These are phyloP conservation scores for Torrubiella hemipterigena DNA, from an alignment of 2,329 filamentous ascomycete genomes.

Conservation along the genomic window DNA sequence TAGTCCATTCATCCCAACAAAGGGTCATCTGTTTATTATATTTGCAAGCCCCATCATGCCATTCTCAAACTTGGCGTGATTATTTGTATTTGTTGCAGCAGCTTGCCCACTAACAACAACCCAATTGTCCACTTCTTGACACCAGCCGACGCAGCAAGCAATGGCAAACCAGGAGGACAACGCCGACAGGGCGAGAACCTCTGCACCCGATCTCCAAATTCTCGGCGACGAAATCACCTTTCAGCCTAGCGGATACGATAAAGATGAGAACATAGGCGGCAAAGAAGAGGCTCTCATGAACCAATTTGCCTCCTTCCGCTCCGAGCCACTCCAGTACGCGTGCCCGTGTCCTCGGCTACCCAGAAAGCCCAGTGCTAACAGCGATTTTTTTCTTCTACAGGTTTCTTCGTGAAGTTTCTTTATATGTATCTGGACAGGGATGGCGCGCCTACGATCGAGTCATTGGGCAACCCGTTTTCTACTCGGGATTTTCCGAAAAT, in stretches of 20 bases:
- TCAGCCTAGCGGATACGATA: slow-evolving; percentile 58
- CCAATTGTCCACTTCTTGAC: background rate
- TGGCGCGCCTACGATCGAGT: slow-evolving; percentile 91
- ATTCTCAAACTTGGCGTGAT: too few species aligned
- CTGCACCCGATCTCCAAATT: slow-evolving; percentile 67
- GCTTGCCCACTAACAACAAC: background rate
- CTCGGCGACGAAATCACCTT: slow-evolving; percentile 63
- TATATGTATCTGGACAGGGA: slow-evolving; percentile 85
- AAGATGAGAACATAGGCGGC: slow-evolving; percentile 32
- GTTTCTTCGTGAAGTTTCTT: slow-evolving; percentile 85
- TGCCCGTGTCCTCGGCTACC: too few species aligned
- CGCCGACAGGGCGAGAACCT: slow-evolving; percentile 20
- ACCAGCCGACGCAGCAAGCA: too few species aligned
- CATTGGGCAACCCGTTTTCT: slow-evolving; percentile 88
- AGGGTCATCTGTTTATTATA: too few species aligned
- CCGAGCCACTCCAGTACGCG: slow-evolving; percentile 47
- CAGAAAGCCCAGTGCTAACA: too few species aligned
- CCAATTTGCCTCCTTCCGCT: slow-evolving; percentile 78
- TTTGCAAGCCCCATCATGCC: too few species aligned
- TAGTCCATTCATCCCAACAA: too few species aligned
- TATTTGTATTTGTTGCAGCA: too few species aligned
- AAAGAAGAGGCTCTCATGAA: slow-evolving; percentile 63
- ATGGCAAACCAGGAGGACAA: slow-evolving; percentile 19
- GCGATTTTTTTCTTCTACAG: too few species aligned
- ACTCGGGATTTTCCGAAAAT: slow-evolving; percentile 78